Conservation (phyloP, 129 eudicot genomes). For the Kitagawia praeruptora region DNA sequence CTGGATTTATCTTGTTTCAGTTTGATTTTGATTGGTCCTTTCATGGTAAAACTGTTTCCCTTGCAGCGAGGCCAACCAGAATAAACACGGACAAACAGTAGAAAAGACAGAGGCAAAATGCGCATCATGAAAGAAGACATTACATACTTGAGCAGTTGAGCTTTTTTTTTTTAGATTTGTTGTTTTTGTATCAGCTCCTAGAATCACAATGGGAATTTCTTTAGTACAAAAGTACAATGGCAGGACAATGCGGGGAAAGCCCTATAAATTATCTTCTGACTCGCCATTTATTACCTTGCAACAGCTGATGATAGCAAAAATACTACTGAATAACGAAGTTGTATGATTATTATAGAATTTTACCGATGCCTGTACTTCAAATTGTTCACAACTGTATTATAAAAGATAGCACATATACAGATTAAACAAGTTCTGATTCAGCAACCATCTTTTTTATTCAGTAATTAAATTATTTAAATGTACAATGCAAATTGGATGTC, state of each 20-base stretch:
- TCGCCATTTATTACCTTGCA: not conserved
- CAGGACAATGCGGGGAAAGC: not conserved
- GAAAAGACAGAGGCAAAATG: conserved; percentile 75
- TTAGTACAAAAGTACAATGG: not conserved
- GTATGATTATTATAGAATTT: not conserved
- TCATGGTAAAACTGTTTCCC: not conserved
- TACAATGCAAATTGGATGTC: not conserved
- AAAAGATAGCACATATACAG: not conserved
- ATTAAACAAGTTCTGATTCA: not conserved
- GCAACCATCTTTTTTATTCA: not conserved
- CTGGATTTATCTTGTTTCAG: not conserved
- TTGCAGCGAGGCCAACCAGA: conserved; percentile 82
- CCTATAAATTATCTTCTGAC: not conserved
- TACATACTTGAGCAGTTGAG: conserved; percentile 32
- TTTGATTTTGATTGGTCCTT: not conserved
- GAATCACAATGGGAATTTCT: not conserved
- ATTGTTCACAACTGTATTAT: not conserved
- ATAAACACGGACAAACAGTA: conserved; percentile 23
- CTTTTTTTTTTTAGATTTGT: not conserved
- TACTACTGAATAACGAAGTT: not conserved
- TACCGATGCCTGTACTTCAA: not conserved
- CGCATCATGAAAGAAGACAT: conserved; percentile 64
- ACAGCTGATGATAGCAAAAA: not conserved
- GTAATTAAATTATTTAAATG: not conserved
- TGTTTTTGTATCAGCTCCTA: not conserved